phyloP scores from a whole-genome alignment of 768 basidiomycete species.

The Gymnopilus dilepis region DNA sequence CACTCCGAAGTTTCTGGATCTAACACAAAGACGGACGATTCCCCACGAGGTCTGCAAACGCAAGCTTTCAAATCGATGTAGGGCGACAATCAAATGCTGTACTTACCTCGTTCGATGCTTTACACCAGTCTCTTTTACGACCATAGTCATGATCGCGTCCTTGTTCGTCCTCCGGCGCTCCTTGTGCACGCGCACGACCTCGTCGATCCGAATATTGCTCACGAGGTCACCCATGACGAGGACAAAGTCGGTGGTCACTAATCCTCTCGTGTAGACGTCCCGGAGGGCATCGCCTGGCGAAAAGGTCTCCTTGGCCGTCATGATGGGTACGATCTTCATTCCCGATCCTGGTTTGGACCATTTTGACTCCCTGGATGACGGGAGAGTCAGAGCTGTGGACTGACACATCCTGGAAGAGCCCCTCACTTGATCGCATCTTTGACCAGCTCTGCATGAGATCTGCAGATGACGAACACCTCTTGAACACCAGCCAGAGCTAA shows the following conservation, averaged over 20 bases:
- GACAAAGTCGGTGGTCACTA: slow-evolving; percentile 90
- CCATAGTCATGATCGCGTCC: slow-evolving; percentile 97
- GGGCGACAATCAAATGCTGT: background rate
- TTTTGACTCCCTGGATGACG: slow-evolving; percentile 67
- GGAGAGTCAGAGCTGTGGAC: slow-evolving; percentile 13
- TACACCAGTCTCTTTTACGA: slow-evolving; percentile 79
- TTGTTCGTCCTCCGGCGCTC: slow-evolving; percentile 85
- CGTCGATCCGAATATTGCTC: slow-evolving; percentile 90
- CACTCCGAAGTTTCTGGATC: slow-evolving; percentile 80
- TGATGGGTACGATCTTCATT: slow-evolving; percentile 83
- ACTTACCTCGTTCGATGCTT: slow-evolving; percentile 75
- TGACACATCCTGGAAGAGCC: slow-evolving; percentile 17
- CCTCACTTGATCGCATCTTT: slow-evolving; percentile 83
- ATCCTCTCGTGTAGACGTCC: slow-evolving; percentile 89
- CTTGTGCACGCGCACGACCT: slow-evolving; percentile 88
- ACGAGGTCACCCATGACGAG: slow-evolving; percentile 92
- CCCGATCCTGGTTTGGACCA: slow-evolving; percentile 83
- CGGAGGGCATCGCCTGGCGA: slow-evolving; percentile 93
- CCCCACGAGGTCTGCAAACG: slow-evolving; percentile 64
- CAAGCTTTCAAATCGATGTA: background rate
- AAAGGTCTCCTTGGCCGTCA: slow-evolving; percentile 86
- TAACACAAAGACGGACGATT: slow-evolving; percentile 79
- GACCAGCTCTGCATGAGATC: slow-evolving; percentile 87
- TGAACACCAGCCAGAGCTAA: slow-evolving; percentile 94
- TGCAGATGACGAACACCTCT: slow-evolving; percentile 94